Evolutionary conservation across 176 grass and related monocot species (phyloP).

Genomic region (Melocanna baccifera): DNA sequence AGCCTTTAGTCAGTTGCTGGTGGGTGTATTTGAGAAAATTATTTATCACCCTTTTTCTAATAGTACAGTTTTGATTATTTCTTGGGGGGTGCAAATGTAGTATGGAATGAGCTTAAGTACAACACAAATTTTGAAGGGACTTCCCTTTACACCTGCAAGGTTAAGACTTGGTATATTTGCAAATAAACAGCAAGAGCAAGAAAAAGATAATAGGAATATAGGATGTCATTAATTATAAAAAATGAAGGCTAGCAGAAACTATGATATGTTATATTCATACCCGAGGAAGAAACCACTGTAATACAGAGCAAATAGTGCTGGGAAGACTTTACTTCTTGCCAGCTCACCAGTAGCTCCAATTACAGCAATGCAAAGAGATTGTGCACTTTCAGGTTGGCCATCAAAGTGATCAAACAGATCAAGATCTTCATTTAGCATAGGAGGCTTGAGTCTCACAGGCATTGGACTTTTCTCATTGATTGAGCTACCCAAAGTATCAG

Average conservation of each 20-base stretch:
- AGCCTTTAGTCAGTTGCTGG: too few species aligned
- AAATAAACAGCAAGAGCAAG: not conserved
- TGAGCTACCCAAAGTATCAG: conserved; percentile 41
- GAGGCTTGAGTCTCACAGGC: not conserved
- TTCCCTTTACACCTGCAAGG: not conserved
- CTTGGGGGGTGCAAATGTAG: not conserved
- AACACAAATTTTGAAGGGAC: too few species aligned
- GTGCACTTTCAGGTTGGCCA: conserved; percentile 4
- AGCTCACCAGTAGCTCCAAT: conserved; percentile 90
- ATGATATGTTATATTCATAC: conserved; percentile 39
- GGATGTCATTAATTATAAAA: too few species aligned
- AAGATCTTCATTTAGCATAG: conserved; percentile 21
- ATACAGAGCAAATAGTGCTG: conserved; percentile 84
- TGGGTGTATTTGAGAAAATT: not conserved
- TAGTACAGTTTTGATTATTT: not conserved
- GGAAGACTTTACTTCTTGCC: conserved; percentile 85
- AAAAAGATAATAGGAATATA: too few species aligned
- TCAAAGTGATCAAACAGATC: conserved; percentile 10
- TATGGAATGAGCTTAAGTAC: not conserved
- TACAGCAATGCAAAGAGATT: conserved; percentile 89
- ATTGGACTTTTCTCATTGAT: conserved; percentile 4
- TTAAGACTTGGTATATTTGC: not conserved
- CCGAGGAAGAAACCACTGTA: conserved; percentile 82
- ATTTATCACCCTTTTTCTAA: not conserved
- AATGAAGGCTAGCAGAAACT: not conserved